These are phyloP conservation scores for Cordyceps fumosorosea DNA, from an alignment of 2,329 filamentous ascomycete genomes.

Conservation along the genomic window DNA sequence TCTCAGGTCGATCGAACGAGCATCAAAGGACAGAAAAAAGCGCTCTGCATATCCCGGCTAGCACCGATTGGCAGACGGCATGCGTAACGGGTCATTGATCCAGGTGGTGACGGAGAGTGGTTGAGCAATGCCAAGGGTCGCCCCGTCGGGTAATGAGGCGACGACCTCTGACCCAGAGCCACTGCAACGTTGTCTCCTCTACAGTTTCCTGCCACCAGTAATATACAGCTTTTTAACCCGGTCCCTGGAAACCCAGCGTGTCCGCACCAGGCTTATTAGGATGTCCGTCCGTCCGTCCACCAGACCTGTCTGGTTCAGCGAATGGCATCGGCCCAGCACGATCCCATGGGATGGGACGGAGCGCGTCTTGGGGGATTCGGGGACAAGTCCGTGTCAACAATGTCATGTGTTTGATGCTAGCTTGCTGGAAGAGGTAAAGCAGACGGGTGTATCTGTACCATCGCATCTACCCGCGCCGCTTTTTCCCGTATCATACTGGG, in stretches of 20 bases:
- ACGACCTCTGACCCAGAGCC: background rate
- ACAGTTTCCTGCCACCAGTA: background rate
- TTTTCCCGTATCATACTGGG: background rate
- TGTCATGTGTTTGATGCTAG: background rate
- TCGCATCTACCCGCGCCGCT: background rate
- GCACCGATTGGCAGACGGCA: background rate
- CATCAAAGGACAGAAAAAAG: background rate
- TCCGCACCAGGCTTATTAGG: too few species aligned
- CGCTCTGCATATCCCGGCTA: background rate
- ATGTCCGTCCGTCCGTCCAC: background rate
- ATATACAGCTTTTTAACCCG: background rate
- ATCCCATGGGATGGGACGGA: background rate
- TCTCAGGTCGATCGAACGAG: background rate
- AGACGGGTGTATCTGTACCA: background rate
- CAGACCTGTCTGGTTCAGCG: background rate
- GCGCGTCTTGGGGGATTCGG: background rate
- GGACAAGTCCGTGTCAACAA: background rate
- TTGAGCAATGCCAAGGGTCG: background rate
- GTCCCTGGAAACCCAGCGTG: background rate
- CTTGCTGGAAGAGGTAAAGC: background rate
- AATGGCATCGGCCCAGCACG: background rate
- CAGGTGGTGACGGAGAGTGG: background rate
- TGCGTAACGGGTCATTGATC: background rate
- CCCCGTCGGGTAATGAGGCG: background rate
- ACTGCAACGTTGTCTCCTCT: constrained; percentile 1